Percentiles rank a stretch among this genome's conserved stretches.
Conservation (phyloP, 176 grass and related monocot species). For the Pontederia crassipes region DNA sequence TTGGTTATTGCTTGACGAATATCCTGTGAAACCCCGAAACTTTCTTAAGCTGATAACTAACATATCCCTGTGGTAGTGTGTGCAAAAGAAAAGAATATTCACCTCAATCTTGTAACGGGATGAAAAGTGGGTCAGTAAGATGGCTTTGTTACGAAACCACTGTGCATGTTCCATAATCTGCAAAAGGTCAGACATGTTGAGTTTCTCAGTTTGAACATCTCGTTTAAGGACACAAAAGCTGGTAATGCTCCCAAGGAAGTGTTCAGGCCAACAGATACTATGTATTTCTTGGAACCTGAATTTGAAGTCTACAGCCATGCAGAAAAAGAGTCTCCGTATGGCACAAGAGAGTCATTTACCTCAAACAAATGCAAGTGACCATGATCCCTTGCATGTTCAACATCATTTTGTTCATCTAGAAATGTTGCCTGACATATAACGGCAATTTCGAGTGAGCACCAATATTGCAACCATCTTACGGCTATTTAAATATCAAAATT, state of each 20-base stretch:
- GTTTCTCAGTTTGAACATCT: neutral
- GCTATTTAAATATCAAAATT: no score
- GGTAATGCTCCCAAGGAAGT: no score
- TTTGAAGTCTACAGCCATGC: slow-evolving; percentile 1
- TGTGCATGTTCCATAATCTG: slow-evolving; percentile 86
- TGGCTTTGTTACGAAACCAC: slow-evolving; percentile 78
- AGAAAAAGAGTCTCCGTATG: neutral
- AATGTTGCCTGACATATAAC: slow-evolving; percentile 73
- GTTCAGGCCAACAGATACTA: no score
- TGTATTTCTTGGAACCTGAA: neutral
- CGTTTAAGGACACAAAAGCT: no score
- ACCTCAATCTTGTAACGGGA: slow-evolving; percentile 83
- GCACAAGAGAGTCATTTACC: slow-evolving; percentile 30
- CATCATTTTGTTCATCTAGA: slow-evolving; percentile 64
- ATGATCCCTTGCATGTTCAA: slow-evolving; percentile 65
- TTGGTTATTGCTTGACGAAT: slow-evolving; percentile 59
- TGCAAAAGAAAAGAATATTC: slow-evolving; percentile 8
- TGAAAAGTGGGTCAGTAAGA: slow-evolving; percentile 88
- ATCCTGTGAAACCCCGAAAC: slow-evolving; percentile 40
- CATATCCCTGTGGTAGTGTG: slow-evolving; percentile 4
- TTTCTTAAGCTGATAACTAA: slow-evolving; percentile 14
- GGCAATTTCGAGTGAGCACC: slow-evolving; percentile 8
- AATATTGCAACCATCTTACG: neutral
- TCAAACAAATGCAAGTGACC: slow-evolving; percentile 89
- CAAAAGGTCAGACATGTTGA: neutral